Evolutionary conservation across 2,329 filamentous ascomycete genomes (phyloP), one percentile per base, ranked within the genome.

Genomic region (Beauveria sp.): DNA sequence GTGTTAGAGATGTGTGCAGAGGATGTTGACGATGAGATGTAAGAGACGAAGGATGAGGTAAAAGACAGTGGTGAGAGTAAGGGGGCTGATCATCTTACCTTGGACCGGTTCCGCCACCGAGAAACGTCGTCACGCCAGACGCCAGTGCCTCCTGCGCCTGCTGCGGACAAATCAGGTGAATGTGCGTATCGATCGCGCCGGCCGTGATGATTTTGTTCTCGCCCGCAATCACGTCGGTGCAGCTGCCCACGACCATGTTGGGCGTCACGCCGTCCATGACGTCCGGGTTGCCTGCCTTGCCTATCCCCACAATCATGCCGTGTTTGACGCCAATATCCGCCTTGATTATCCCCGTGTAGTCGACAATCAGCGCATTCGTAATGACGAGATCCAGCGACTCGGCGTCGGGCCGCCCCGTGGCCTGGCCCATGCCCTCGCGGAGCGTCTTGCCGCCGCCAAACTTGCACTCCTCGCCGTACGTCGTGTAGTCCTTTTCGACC

Each of bases 231-330:
- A 97, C 91, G 78, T 98, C 93, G 0, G 93, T 98, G 67, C 89
- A 91, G 65, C 88, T 88, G 12, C 93, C 93, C 10, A 97, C 85
- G 1, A 96, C 78, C 86, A 98, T 86, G 61, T 86, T 82, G 0
- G 85, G 80, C 63, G 88, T 80, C 7, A 98, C 91, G 5, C 90
- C 90, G 38, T 95, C 88, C 93, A 97, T 97, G 52, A 96, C 86
- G 75, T 98, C 93, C n/a, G 93, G 93, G 69, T 97, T 98, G 22
- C 93, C 93, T 18, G 93, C 91, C 76, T 98, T 97, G 63, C 93
- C 93, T 67, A 98, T 93, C 0, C 86, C 93, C 31, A 88, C 87
- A 69, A 98, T 97, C 45, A 89, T 72, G 2, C 93, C 93, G 67
- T 92, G 76, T 74, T 96, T 96, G 73, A 98, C 87, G 31, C 93